These are phyloP conservation scores for Cutaneotrichosporon daszewskae DNA, from an alignment of 1,284 basidiomycete genomes.

Conservation along the genomic window DNA sequence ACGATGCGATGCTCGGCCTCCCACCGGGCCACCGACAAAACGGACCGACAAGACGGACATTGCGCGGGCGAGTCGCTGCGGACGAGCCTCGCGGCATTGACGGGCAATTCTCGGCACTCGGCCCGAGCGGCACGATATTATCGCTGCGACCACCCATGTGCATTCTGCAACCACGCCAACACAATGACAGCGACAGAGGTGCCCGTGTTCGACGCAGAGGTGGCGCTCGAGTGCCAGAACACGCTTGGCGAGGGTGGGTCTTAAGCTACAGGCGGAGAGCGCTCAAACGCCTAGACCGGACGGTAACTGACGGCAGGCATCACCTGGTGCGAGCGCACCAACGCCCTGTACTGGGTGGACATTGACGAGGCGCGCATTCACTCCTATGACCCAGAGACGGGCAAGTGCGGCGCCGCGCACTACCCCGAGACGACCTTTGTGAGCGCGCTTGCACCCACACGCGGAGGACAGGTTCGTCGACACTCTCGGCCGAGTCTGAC, in stretches of 20 bases:
- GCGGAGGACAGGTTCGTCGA: slow-evolving; percentile 18
- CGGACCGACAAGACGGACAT: no score
- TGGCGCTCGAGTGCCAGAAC: slow-evolving; percentile 29
- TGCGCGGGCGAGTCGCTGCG: no score
- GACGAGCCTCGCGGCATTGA: no score
- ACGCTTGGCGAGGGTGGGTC: slow-evolving; percentile 39
- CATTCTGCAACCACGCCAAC: not conserved
- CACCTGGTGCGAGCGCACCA: slow-evolving; percentile 37
- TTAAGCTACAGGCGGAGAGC: not conserved
- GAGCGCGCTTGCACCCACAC: slow-evolving; percentile 29
- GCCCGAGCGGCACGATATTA: no score
- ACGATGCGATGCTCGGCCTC: no score
- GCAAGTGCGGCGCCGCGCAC: slow-evolving; percentile 25
- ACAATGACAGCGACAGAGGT: slow-evolving; percentile 8
- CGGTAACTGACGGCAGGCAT: slow-evolving; percentile 25
- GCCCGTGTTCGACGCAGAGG: slow-evolving; percentile 34
- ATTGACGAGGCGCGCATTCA: slow-evolving; percentile 37
- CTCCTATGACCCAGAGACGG: slow-evolving; percentile 30
- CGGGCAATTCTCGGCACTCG: no score
- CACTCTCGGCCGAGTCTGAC: slow-evolving; percentile 14
- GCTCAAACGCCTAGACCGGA: not conserved
- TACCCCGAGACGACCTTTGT: slow-evolving; percentile 34
- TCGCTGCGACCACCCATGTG: no score
- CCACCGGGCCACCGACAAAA: no score
- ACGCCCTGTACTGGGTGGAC: slow-evolving; percentile 43